A percentile compares a stretch with the other conserved stretches of the same genome.
These are phyloP conservation scores for Leptographium flavum DNA, from an alignment of 2,329 filamentous ascomycete species.

Conservation along the genomic window DNA sequence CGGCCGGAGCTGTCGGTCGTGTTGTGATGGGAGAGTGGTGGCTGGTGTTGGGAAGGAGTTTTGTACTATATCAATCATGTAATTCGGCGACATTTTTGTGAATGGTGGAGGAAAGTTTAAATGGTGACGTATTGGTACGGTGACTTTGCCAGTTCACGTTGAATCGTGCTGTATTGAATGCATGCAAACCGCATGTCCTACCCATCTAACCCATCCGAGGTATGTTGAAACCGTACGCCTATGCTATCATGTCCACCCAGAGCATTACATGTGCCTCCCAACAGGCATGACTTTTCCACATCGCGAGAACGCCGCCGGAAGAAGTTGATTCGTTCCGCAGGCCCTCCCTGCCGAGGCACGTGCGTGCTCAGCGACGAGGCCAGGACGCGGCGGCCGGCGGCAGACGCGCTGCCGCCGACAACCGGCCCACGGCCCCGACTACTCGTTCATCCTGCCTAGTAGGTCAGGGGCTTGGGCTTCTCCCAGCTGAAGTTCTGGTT, in stretches of 20 bases:
- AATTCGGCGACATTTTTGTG: too few relatives aligned
- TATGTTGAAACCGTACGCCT: slow-evolving; percentile 16
- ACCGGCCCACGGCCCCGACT: too few relatives aligned
- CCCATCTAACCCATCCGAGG: too few relatives aligned
- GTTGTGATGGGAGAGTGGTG: slow-evolving; percentile 35
- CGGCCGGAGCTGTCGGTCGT: slow-evolving; percentile 73
- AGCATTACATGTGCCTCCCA: slow-evolving; percentile 8
- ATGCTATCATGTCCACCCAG: slow-evolving; percentile 10
- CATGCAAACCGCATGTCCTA: too few relatives aligned
- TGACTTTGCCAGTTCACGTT: too few relatives aligned
- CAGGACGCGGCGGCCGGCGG: too few relatives aligned
- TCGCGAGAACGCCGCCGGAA: not conserved
- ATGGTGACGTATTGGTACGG: too few relatives aligned
- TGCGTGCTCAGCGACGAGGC: not conserved
- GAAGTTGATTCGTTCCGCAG: slow-evolving; percentile 8
- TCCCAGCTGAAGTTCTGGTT: slow-evolving; percentile 98
- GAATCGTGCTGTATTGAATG: too few relatives aligned
- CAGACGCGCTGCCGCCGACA: too few relatives aligned
- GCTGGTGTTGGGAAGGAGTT: not conserved
- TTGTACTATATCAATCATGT: too few relatives aligned
- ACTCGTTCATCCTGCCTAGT: too few relatives aligned
- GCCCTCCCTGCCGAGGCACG: not conserved
- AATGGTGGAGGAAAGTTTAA: too few relatives aligned
- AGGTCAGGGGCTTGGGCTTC: slow-evolving; percentile 88
- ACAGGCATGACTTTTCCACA: not conserved